A percentile compares a stretch with the other conserved stretches of the same genome.
phyloP scores from a whole-genome alignment of 495 filamentous ascomycete species.

The Symbiotaphrina buchneri region DNA sequence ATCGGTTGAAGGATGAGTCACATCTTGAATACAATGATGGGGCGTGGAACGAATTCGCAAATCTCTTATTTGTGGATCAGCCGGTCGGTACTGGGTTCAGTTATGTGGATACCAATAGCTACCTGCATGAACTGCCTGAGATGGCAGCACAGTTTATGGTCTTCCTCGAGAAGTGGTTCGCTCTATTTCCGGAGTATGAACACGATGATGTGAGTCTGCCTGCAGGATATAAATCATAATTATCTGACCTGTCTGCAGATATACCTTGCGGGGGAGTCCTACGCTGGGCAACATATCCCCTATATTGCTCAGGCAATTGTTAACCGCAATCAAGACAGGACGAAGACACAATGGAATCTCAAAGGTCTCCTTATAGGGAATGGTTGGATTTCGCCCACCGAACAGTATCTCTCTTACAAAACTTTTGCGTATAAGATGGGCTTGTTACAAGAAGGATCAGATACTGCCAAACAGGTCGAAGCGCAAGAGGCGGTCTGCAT shows the following conservation, averaged over 20 bases:
- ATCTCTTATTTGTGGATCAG: constrained; percentile 88
- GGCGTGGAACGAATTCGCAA: constrained; percentile 94
- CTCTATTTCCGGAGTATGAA: constrained; percentile 77
- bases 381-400: constrained; percentile 77
- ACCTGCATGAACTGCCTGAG: constrained; percentile 59
- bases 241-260: constrained; percentile 32
- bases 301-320: constrained; percentile 82
- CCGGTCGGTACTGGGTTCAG: constrained; percentile 93
- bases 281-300: constrained; percentile 90
- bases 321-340: constrained; percentile 39
- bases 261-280: constrained; percentile 88
- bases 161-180: constrained; percentile 82
- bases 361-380: constrained; percentile 83
- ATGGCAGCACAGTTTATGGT: constrained; percentile 77
- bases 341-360: constrained; percentile 43
- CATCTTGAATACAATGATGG: constrained; percentile 67
- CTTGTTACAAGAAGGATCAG: constrained; percentile 41
- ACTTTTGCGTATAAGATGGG: constrained; percentile 54
- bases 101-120: constrained; percentile 74
- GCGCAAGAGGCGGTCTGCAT: constrained; percentile 42
- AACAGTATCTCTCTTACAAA: constrained; percentile 83
- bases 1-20: constrained; percentile 56
- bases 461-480: constrained; percentile 40
- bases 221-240: constrained; percentile 1
- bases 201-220: constrained; percentile 59